Base-by-base conservation (phyloP, 345 rosid genomes). In the Theobroma cacao region DNA sequence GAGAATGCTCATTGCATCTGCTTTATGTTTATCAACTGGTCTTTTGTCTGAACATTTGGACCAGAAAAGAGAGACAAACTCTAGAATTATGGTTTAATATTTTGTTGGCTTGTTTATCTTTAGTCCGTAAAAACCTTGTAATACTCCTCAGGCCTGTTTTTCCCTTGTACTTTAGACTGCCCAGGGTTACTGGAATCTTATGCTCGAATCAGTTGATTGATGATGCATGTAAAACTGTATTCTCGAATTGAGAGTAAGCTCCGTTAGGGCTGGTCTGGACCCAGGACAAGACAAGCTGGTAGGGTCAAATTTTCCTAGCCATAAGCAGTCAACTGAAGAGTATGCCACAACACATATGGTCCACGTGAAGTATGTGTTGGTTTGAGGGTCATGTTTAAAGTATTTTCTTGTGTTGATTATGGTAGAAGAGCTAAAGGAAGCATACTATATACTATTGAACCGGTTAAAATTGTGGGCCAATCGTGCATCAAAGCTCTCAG, bases 11-110 rank as follows among this genome's bases (percentile, higher is more conserved):
- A 96, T 78, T 96, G 99, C 88, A 86, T 92, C 90, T 92, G 97
- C 90, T 90, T 96, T 83, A 91, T 92, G 92, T 96, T 96, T 82
- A 79, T 96, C 55, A 96, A 91, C 82, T 96, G 99, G 99, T 96
- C 99, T 41, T 96, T 96, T 85, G 98, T 94, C 78, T 94, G 86
- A 92, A 59, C 55, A 36, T 78, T 47, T 33, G 67, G 78, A 36
- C 61, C 62, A 48, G 67, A 2, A 73, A 36, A 52, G 8, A 17
- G 30, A 22, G 75, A 70, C 55, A 22, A n/a, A 34, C 60, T 55
- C 56, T 30, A 56, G 15, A 72, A 22, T 17, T 64, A 63, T 50
- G 62, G 9, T 62, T 79, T 24, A 60, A 64, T 74, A 63, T 76
- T 73, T 75, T 72, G 76, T 70, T 81, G 76, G 50, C 70, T 63